Evolutionary conservation across 257 asterid genomes (phyloP), one percentile per base, ranked within the genome.

Genomic region (Solanum chmielewskii): DNA sequence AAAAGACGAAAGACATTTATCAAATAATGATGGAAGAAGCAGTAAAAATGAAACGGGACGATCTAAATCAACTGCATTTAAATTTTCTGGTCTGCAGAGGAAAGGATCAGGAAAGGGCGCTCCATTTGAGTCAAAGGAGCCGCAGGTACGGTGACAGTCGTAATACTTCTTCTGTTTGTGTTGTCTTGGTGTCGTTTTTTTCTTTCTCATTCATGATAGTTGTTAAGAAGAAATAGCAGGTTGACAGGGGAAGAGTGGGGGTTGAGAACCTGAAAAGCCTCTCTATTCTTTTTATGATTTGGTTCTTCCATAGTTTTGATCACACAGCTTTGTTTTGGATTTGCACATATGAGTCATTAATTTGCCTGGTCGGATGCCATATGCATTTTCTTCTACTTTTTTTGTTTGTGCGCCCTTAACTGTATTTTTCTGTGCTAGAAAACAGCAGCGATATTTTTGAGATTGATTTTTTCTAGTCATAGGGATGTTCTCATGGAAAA

Each of bases 101-200:
- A 94, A 94, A 88, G 95, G 85, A 49, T 27, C 69, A 81, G 85
- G 93, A 81, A 92, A 89, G 88, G 96, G 93, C 77, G 81, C 74
- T 85, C 78, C 85, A 37, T 87, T 90, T 84, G 93, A 94, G 84
- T 83, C 86, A 35, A 90, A 90, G 68, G 98, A 93, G 87, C 91
- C 85, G 77, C 93, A 92, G 97, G 98, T 95, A 47, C 9, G 29
- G 33, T 47, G 85, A 9, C 69, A 49, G 45, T 29, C 8, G 11
- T 81, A 29, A 16, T 81, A 29, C 69, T 29, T 81, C 68, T 18
- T 78, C 84, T 80, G 44, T 80, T 80, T 80, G 42, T 80, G 68
- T 33, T 33, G 35, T 33, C 35, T 33, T 33, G 35, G 35, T 33
- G 35, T 33, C 35, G 4, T 33, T 33, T 33, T 33, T 33, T 33